These are phyloP conservation scores for Picea engelmannii DNA, from an alignment of 83 land plant genomes.

Conservation along the genomic window DNA sequence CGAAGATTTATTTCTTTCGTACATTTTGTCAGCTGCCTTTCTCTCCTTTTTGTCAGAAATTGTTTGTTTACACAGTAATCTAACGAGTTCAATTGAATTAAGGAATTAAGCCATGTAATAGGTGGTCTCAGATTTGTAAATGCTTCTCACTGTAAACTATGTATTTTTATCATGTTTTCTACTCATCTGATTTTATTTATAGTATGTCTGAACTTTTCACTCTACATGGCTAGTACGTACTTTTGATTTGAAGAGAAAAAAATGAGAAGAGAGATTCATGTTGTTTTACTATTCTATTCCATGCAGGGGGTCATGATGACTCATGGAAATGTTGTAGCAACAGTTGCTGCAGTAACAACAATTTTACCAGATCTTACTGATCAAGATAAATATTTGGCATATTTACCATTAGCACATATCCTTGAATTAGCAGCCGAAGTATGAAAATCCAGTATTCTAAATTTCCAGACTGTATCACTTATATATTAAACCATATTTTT, in stretches of 20 bases:
- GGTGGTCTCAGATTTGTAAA: not conserved
- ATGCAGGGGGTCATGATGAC: conserved; percentile 98
- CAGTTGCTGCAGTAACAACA: conserved; percentile 82
- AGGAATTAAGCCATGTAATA: not conserved
- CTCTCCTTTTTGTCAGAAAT: not conserved
- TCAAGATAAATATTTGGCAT: conserved; percentile 81
- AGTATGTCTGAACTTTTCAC: not conserved
- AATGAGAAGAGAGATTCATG: not conserved
- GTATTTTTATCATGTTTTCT: not conserved
- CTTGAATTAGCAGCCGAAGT: conserved; percentile 97
- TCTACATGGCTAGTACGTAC: not conserved
- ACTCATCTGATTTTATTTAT: not conserved
- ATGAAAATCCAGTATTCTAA: not conserved
- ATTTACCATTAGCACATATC: conserved; percentile 92
- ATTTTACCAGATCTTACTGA: conserved; percentile 67
- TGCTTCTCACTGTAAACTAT: not conserved
- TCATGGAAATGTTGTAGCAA: conserved; percentile 85
- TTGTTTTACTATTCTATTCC: conserved; percentile 5
- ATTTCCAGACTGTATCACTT: not conserved
- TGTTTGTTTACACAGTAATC: not conserved
- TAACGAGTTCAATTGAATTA: not conserved
- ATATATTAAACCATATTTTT: not conserved
- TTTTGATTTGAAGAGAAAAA: not conserved
- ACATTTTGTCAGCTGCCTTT: not conserved
- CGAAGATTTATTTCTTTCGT: not conserved